phyloP scores from a whole-genome alignment of 306 rosid species.

The Cotoneaster glaucophyllus region DNA sequence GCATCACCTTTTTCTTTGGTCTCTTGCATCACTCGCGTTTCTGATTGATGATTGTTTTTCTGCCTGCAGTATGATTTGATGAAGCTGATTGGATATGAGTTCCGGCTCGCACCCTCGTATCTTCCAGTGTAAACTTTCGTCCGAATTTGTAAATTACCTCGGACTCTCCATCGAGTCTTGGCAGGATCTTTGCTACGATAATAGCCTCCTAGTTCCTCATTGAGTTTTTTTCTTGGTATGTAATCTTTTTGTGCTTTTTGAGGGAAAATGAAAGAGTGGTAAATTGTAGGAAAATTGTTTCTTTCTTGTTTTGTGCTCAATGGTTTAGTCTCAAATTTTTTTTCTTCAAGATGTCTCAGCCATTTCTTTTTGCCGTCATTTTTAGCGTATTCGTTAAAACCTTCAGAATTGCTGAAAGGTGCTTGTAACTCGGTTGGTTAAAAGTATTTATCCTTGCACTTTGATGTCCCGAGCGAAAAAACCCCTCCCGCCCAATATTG shows the following conservation, averaged over 20 bases:
- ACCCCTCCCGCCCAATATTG: no score
- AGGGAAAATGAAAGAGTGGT: slow-evolving; percentile 24
- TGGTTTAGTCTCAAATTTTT: background rate
- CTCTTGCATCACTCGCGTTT: background rate
- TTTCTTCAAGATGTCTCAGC: background rate
- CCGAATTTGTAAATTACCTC: slow-evolving; percentile 48
- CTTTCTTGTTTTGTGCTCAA: background rate
- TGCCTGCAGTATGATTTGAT: slow-evolving; percentile 18
- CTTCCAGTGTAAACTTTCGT: slow-evolving; percentile 21
- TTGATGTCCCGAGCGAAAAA: background rate
- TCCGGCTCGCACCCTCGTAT: background rate
- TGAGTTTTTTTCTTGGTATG: background rate
- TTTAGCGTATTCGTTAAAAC: background rate
- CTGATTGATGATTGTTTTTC: background rate
- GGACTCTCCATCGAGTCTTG: slow-evolving; percentile 18
- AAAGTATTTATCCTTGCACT: background rate
- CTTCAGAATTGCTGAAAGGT: no score
- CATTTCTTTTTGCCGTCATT: background rate
- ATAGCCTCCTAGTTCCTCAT: slow-evolving; percentile 6
- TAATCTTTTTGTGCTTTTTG: background rate
- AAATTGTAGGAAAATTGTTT: slow-evolving; percentile 14
- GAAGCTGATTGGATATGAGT: background rate
- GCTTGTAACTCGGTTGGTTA: no score
- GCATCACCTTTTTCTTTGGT: background rate
- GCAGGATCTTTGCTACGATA: slow-evolving; percentile 32